phyloP scores from a whole-genome alignment of 192 early-diverging fungal species.

The Paraglomus brasilianum region DNA sequence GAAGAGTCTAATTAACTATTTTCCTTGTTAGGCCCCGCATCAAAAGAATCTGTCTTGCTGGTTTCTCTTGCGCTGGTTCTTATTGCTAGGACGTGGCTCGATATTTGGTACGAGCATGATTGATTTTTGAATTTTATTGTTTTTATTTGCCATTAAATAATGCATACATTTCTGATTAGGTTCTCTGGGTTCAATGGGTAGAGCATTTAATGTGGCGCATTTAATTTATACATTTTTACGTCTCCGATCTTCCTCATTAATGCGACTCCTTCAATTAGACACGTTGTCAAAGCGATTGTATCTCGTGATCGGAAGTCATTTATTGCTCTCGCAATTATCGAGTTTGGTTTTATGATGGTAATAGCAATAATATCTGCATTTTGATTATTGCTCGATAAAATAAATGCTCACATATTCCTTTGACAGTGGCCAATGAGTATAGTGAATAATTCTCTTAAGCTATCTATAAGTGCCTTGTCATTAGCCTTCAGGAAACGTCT shows the following conservation, averaged over 20 bases:
- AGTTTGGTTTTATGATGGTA: conserved; percentile 70
- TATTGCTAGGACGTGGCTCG: conserved; percentile 60
- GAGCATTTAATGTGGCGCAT: not conserved
- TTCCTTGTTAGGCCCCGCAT: conserved; percentile 37
- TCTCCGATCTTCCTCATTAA: not conserved
- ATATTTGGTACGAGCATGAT: conserved; percentile 46
- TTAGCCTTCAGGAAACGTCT: conserved; percentile 57
- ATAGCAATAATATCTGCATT: not conserved
- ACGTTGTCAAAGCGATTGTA: conserved; percentile 75
- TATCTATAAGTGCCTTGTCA: conserved; percentile 55
- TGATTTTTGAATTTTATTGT: not conserved
- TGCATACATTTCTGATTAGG: conserved; percentile 25
- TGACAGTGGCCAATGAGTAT: conserved; percentile 62
- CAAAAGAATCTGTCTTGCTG: conserved; percentile 51
- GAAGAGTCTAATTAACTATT: not conserved
- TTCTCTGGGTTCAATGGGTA: conserved; percentile 59
- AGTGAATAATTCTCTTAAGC: conserved; percentile 62
- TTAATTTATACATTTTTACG: not conserved
- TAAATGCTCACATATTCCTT: not conserved
- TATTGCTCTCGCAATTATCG: conserved; percentile 57
- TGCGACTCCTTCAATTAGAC: conserved; percentile 51
- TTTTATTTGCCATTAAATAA: not conserved
- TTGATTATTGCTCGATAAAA: not conserved
- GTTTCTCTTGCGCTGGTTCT: conserved; percentile 49
- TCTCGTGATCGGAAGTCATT: conserved; percentile 62